These are phyloP conservation scores for Huntiella moniliformis DNA, from an alignment of 2,329 filamentous ascomycete species.

Conservation along the genomic window DNA sequence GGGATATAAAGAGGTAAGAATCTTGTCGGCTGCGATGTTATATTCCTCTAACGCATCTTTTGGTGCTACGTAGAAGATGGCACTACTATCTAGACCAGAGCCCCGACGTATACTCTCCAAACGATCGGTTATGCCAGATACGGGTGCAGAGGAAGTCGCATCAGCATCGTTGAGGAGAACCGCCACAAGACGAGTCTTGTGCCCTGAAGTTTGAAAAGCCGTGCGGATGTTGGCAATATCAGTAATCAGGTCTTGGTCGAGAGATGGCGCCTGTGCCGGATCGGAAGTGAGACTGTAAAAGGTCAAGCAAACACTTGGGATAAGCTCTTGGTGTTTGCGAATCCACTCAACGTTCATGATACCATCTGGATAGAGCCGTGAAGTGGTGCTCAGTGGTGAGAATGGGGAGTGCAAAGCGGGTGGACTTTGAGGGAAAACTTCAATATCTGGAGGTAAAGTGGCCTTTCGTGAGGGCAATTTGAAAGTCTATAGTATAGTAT, in stretches of 20 bases:
- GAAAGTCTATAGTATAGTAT: constrained; percentile 25
- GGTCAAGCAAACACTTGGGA: constrained; percentile 63
- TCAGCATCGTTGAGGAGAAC: constrained; percentile 59
- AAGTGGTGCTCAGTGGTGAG: constrained; percentile 71
- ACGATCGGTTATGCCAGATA: constrained; percentile 49
- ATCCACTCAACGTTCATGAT: constrained; percentile 69
- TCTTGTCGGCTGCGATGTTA: constrained; percentile 51
- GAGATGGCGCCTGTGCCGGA: constrained; percentile 51
- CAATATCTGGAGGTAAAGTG: constrained; percentile 31
- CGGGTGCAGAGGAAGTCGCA: constrained; percentile 16
- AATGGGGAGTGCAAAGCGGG: constrained; percentile 69
- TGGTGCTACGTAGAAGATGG: constrained; percentile 67
- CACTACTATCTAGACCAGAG: constrained; percentile 65
- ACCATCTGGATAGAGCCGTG: constrained; percentile 74
- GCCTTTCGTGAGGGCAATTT: constrained; percentile 39
- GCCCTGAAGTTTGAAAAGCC: constrained; percentile 47
- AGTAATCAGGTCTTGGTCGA: constrained; percentile 72
- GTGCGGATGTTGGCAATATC: constrained; percentile 66
- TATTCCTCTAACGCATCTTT: constrained; percentile 54
- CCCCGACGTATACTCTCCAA: constrained; percentile 61
- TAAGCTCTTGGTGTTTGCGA: constrained; percentile 66
- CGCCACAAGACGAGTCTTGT: constrained; percentile 60
- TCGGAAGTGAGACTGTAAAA: constrained; percentile 66
- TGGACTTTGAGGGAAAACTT: constrained; percentile 24
- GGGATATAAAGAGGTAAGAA: constrained; percentile 55